These are phyloP conservation scores for Camellia lanceoleosa DNA, from an alignment of 148 eudicot species.

Conservation along the genomic window DNA sequence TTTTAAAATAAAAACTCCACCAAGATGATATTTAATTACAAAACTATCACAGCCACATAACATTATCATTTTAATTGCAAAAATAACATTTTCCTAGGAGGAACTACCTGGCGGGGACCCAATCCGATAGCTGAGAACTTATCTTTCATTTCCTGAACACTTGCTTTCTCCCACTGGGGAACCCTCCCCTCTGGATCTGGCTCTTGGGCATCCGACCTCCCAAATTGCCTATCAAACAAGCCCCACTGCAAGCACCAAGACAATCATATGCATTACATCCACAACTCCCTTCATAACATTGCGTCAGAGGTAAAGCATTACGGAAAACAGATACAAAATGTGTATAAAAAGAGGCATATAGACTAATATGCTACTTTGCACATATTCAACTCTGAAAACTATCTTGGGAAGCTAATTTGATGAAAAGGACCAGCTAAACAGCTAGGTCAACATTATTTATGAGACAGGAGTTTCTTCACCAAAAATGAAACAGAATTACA, in stretches of 20 bases:
- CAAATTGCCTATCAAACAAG: conserved; percentile 75
- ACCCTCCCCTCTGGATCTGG: conserved; percentile 98
- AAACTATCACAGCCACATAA: too few relatives aligned
- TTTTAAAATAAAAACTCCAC: too few relatives aligned
- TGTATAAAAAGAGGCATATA: too few relatives aligned
- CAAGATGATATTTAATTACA: too few relatives aligned
- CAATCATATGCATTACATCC: conserved; percentile 10
- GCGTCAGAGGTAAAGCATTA: not conserved
- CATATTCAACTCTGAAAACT: too few relatives aligned
- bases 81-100: not conserved
- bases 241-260: conserved; percentile 63
- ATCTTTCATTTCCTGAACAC: conserved; percentile 90
- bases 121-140: conserved; percentile 71
- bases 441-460: too few relatives aligned
- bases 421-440: too few relatives aligned
- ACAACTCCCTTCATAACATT: not conserved
- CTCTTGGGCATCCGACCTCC: conserved; percentile 83
- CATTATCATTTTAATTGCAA: too few relatives aligned
- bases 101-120: conserved; percentile 88
- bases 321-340: not conserved
- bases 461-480: too few relatives aligned
- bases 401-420: too few relatives aligned
- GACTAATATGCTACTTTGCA: too few relatives aligned
- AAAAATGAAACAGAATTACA: too few relatives aligned
- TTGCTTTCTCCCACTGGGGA: conserved; percentile 79